Base-by-base conservation (phyloP, 225 moss, liverwort and hornwort species). In the Climacium dendroides region DNA sequence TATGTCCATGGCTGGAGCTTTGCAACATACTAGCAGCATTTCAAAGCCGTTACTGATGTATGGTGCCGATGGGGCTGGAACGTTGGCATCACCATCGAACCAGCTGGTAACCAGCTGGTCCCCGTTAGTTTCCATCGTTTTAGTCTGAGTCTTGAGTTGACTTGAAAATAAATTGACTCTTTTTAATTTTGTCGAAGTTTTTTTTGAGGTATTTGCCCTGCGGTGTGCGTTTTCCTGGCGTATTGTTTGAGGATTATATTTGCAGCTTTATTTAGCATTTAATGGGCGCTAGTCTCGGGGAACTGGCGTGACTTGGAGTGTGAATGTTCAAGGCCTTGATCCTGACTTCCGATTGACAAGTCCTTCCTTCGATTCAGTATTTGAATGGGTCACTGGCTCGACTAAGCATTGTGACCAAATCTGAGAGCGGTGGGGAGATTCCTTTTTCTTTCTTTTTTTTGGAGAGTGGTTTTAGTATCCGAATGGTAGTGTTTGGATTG, bases 41-140 rank as follows among this genome's bases (percentile, higher is more conserved):
- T 97, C 99, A 89, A 99, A 99, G 90, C 97, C 98, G 64, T 91
- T 99, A 91, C 94, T 99, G 91, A 96, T 99, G 97, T 99, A 99
- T 93, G 97, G 97, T 83, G 95, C 97, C 80, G 99, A 99, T 91
- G 97, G 96, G 83, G 94, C 95, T 93, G 99, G 96, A 86, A 96
- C 97, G 78, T 96, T 97, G 87, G 97, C 99, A 80, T 99, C 99
- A 87, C 97, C 97, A 71, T 98, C 99, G 61, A 99, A 99, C 89
- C 99, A 99, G 92, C 91, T 99, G 99, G 99, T 99, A 91, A 90
- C 95, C 89, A 91, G 90, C 67, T 92, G 93, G 93, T 87, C 88
- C 86, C 89, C 87, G 85, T 90, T 93, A 89, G 91, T 89, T 87
- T 91, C 83, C 89, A 78, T 91, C 82, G 85, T 85, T 81, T 78